Conservation (phyloP, 2,329 filamentous ascomycete genomes). For the Fusarium floridanum region DNA sequence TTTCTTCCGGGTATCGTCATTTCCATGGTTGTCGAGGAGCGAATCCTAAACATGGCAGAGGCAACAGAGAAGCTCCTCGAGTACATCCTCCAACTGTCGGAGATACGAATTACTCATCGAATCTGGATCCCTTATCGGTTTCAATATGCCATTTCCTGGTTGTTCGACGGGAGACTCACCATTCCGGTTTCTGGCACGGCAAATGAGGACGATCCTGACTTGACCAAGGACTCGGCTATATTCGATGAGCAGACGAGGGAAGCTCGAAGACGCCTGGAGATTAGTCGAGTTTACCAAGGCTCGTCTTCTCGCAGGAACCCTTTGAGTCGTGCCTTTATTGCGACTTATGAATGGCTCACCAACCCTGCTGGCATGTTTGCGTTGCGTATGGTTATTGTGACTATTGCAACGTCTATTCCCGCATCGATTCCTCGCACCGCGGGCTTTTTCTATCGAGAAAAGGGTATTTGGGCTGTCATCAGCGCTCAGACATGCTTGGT, state of each 20-base stretch:
- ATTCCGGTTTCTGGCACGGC: conserved; percentile 40
- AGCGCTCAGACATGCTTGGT: conserved; percentile 63
- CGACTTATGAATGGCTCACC: conserved; percentile 56
- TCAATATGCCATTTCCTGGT: conserved; percentile 56
- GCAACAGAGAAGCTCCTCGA: conserved; percentile 53
- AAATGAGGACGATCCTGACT: conserved; percentile 24
- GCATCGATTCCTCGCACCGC: conserved; percentile 57
- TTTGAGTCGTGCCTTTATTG: conserved; percentile 45
- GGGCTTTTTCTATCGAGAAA: conserved; percentile 65
- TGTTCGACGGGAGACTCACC: conserved; percentile 41
- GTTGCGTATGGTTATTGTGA: conserved; percentile 61
- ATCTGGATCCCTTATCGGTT: conserved; percentile 60
- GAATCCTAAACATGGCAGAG: conserved; percentile 46
- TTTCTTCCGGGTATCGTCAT: conserved; percentile 57
- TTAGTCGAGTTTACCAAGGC: conserved; percentile 47
- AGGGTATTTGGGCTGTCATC: conserved; percentile 65
- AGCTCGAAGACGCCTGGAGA: conserved; percentile 52
- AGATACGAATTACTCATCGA: conserved; percentile 50
- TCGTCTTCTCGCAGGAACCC: conserved; percentile 27
- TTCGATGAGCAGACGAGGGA: conserved; percentile 51
- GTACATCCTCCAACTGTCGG: conserved; percentile 53
- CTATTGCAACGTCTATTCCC: conserved; percentile 58
- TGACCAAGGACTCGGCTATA: conserved; percentile 42
- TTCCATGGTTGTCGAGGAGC: conserved; percentile 62
- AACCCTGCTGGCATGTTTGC: conserved; percentile 60